phyloP scores from a whole-genome alignment of 2,329 filamentous ascomycete genomes.

The Zasmidium citrigriseum region DNA sequence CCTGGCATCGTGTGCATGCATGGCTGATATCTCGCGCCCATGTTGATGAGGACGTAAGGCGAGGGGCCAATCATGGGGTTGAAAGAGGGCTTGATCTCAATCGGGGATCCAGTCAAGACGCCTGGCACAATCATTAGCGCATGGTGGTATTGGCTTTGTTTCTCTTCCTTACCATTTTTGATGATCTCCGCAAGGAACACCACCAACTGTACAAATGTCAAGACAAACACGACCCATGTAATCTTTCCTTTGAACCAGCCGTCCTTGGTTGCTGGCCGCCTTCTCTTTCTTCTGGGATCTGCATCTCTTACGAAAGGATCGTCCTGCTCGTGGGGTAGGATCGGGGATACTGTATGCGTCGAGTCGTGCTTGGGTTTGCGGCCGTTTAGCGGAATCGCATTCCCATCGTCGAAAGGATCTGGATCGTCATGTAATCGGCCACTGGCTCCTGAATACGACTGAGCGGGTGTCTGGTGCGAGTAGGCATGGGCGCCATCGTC shows the following conservation, averaged over 20 bases:
- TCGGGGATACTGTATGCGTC: constrained; percentile 37
- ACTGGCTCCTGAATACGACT: constrained; percentile 58
- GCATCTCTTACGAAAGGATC: constrained; percentile 41
- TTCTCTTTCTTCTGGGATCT: constrained; percentile 27
- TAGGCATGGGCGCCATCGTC: constrained; percentile 34
- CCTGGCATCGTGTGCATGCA: constrained; percentile 86
- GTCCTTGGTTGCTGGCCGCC: constrained; percentile 37
- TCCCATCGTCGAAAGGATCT: constrained; percentile 51
- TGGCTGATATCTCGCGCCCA: constrained; percentile 88
- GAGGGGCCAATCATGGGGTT: constrained; percentile 98
- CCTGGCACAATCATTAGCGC: constrained; percentile 47
- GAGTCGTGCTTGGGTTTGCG: constrained; percentile 41
- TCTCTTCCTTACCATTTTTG: constrained; percentile 68
- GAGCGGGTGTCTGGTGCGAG: constrained; percentile 22
- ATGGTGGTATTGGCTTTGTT: background rate
- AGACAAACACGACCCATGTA: constrained; percentile 79
- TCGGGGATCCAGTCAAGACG: constrained; percentile 74
- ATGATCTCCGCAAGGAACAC: constrained; percentile 90
- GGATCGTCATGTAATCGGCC: constrained; percentile 49
- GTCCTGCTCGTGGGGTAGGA: constrained; percentile 42
- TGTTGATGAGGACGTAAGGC: constrained; percentile 86
- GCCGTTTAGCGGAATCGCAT: constrained; percentile 49
- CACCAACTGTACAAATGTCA: constrained; percentile 73
- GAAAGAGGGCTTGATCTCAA: constrained; percentile 79
- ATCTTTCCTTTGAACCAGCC: constrained; percentile 60